These are phyloP conservation scores for Quercus alba DNA, from an alignment of 306 rosid genomes.

Conservation along the genomic window DNA sequence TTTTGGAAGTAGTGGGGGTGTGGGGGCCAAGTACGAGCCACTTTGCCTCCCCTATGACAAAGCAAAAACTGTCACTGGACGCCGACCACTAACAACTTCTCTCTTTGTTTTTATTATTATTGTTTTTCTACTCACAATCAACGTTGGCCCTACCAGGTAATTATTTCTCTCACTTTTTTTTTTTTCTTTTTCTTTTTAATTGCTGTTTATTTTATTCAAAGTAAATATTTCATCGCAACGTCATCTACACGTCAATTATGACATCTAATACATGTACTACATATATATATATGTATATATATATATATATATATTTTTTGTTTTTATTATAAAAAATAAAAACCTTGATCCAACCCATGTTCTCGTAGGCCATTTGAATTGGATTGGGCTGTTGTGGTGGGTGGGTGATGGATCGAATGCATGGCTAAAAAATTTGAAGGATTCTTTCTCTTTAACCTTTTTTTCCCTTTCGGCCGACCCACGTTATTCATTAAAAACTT, in stretches of 20 bases:
- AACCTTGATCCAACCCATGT: not conserved
- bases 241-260: constrained; percentile 39
- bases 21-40: constrained; percentile 48
- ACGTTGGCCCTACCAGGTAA: constrained; percentile 38
- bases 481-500: too few species aligned
- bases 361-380: not conserved
- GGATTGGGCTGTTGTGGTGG: not conserved
- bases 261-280: constrained; percentile 9
- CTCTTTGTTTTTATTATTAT: not conserved
- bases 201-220: not conserved
- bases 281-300: not conserved
- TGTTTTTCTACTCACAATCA: constrained; percentile 27
- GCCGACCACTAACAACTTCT: constrained; percentile 38
- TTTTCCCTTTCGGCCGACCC: too few species aligned
- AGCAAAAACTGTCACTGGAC: constrained; percentile 30
- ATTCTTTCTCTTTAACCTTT: too few species aligned
- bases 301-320: too few species aligned
- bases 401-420: too few species aligned
- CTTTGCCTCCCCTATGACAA: constrained; percentile 33
- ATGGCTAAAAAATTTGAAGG: too few species aligned
- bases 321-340: too few species aligned
- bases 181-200: not conserved
- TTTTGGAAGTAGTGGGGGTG: constrained; percentile 29
- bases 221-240: not conserved
- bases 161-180: constrained; percentile 23